A percentile compares a stretch with the other conserved stretches of the same genome.
Conservation (phyloP, 2,329 filamentous ascomycete genomes). For the Talaromyces sp. region DNA sequence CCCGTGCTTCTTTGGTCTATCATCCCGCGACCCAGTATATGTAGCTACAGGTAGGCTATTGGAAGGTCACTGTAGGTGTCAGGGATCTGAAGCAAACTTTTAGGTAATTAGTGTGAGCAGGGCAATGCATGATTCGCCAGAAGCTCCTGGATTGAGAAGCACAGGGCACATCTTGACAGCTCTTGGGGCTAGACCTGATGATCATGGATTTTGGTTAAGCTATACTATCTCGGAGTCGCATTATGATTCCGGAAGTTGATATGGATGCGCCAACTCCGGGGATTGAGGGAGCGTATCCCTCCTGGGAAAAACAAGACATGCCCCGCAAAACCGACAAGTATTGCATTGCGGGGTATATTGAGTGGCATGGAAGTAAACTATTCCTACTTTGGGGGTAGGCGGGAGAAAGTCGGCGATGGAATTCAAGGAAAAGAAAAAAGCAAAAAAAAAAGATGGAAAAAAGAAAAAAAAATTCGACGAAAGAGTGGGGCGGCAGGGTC, state of each 20-base stretch:
- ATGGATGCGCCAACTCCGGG: too few species aligned
- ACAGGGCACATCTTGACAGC: constrained; percentile 31
- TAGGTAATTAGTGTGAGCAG: constrained; percentile 36
- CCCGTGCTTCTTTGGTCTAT: constrained; percentile 10
- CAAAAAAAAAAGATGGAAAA: background rate
- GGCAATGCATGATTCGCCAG: constrained; percentile 28
- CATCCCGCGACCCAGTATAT: too few species aligned
- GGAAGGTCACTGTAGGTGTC: too few species aligned
- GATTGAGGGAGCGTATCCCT: too few species aligned
- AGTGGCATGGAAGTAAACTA: constrained; percentile 9
- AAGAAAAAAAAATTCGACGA: constrained; percentile 13
- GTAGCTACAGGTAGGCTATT: too few species aligned
- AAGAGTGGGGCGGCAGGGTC: constrained; percentile 24
- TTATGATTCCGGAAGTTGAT: too few species aligned
- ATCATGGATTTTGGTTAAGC: constrained; percentile 4
- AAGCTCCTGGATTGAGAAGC: constrained; percentile 9
- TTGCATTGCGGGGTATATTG: constrained; percentile 30
- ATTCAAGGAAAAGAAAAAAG: background rate
- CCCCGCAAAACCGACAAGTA: constrained; percentile 27
- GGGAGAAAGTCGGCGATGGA: constrained; percentile 9
- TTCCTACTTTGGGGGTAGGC: constrained; percentile 13
- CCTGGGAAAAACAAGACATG: constrained; percentile 2
- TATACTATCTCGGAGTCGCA: too few species aligned
- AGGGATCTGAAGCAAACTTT: constrained; percentile 32
- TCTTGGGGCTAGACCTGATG: constrained; percentile 18